A percentile compares a stretch with the other conserved stretches of the same genome.
Conservation (phyloP, 2,329 filamentous ascomycete genomes). For the Penicillium corylophilum region DNA sequence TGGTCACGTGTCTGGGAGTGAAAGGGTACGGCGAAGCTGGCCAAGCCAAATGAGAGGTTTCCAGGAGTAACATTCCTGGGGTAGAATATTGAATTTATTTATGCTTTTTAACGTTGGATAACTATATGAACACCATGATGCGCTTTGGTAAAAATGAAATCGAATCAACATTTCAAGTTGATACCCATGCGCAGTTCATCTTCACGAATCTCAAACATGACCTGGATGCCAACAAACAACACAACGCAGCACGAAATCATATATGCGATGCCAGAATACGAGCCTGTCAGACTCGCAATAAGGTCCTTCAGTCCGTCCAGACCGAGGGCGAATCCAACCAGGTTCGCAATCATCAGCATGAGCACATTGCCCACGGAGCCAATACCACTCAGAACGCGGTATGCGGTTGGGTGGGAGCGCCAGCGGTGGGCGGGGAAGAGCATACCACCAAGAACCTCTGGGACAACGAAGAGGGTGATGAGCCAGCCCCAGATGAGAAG, state of each 20-base stretch:
- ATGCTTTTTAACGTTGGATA: neutral
- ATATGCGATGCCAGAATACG: constrained; percentile 74
- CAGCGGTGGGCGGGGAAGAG: constrained; percentile 74
- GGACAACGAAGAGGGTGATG: constrained; percentile 87
- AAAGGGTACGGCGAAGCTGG: no score
- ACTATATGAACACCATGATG: neutral
- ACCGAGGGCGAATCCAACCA: constrained; percentile 92
- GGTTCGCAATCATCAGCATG: constrained; percentile 94
- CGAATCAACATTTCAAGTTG: constrained; percentile 71
- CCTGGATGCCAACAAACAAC: constrained; percentile 80
- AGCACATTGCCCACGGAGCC: constrained; percentile 82
- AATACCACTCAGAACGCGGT: constrained; percentile 75
- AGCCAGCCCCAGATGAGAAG: constrained; percentile 97
- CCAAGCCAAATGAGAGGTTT: no score
- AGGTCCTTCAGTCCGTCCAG: constrained; percentile 81
- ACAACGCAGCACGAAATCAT: constrained; percentile 67
- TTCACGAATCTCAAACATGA: constrained; percentile 96
- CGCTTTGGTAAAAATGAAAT: neutral
- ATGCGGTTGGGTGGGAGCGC: constrained; percentile 66
- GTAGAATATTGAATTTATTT: neutral
- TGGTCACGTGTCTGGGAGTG: no score
- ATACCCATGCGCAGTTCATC: constrained; percentile 79
- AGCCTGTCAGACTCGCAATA: constrained; percentile 70
- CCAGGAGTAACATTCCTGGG: neutral
- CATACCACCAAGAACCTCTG: constrained; percentile 71